Evolutionary conservation across 225 moss, liverwort and hornwort species (phyloP), one percentile per base, ranked within the genome.

Genomic region (Sphagnum tenellum): DNA sequence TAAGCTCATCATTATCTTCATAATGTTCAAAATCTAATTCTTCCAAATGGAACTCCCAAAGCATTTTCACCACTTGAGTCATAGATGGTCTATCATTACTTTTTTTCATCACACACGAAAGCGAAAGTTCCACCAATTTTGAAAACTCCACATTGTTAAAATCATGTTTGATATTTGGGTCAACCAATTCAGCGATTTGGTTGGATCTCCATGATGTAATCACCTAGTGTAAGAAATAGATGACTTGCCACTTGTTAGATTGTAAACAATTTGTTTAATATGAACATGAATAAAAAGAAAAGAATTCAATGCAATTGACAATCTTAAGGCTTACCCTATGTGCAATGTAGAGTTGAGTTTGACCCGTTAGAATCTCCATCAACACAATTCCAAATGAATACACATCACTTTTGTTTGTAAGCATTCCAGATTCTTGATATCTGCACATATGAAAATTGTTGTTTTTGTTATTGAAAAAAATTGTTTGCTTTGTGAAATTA

Each of bases 371-470:
- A 50, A 84, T 73, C 66, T 88, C 82, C 66, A 88, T 81, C 63
- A 84, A 54, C 57, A 85, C 79, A 52, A 84, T 66, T 66, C 88
- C 84, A 65, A 84, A 84, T 3, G 78, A 78, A 44, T 79, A 82
- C 10, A 84, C 77, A 52, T 88, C 88, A 47, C 81, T 84, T 58
- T 82, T 84, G 47, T 82, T 72, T 46, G 84, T 82, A 57, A 84
- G 75, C 12, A 57, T 61, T 61, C 77, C 66, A 14, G 82, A 49
- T 9, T 71, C 50, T 44, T 57, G 71, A 71, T 81, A 88, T 57
- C 82, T 88, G 81, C 58, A 68, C 50, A 52, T 46, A 9, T 7
- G 2, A 6, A 50, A 29, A 29, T 29, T 64, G 7, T 14, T 60
- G 14, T 12, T 5, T 14, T 57, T 9, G 2, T 55, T 13, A 44